Conservation (phyloP, 495 filamentous ascomycete species). For the Aspergillus coremiiformis region DNA sequence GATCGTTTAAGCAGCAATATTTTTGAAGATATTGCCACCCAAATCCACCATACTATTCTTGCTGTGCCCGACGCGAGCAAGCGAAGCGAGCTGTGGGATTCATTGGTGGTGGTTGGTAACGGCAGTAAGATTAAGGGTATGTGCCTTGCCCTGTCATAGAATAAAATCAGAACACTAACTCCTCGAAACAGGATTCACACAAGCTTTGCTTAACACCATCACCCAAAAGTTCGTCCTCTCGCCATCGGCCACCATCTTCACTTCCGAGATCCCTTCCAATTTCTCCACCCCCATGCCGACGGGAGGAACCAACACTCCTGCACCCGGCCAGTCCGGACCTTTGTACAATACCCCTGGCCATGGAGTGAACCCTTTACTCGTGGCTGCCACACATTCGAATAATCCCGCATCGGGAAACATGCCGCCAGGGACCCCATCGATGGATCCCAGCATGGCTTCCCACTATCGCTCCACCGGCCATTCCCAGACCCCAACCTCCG, state of each 20-base stretch:
- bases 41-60: slow-evolving; percentile 73
- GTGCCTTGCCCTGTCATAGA: not conserved
- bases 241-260: slow-evolving; percentile 92
- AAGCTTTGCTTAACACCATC: slow-evolving; percentile 72
- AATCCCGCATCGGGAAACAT: slow-evolving; percentile 39
- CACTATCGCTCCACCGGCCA: slow-evolving; percentile 63
- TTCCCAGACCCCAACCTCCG: slow-evolving; percentile 79
- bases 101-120: slow-evolving; percentile 78
- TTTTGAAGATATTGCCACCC: slow-evolving; percentile 70
- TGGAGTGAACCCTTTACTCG: slow-evolving; percentile 83
- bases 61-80: slow-evolving; percentile 70
- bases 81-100: slow-evolving; percentile 83
- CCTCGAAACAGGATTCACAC: slow-evolving; percentile 58
- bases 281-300: slow-evolving; percentile 84
- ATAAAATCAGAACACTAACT: slow-evolving; percentile 4
- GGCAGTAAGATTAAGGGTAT: slow-evolving; percentile 74
- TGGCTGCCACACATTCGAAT: slow-evolving; percentile 77
- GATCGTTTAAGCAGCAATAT: slow-evolving; percentile 51
- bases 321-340: slow-evolving; percentile 44
- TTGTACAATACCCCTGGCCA: slow-evolving; percentile 41
- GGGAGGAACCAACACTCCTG: slow-evolving; percentile 86
- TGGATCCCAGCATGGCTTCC: slow-evolving; percentile 27
- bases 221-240: slow-evolving; percentile 80
- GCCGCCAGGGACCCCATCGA: slow-evolving; percentile 29
- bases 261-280: slow-evolving; percentile 86